A percentile compares a stretch with the other conserved stretches of the same genome.
phyloP scores from a whole-genome alignment of 2,329 filamentous ascomycete genomes.

The Neobulgaria alba region DNA sequence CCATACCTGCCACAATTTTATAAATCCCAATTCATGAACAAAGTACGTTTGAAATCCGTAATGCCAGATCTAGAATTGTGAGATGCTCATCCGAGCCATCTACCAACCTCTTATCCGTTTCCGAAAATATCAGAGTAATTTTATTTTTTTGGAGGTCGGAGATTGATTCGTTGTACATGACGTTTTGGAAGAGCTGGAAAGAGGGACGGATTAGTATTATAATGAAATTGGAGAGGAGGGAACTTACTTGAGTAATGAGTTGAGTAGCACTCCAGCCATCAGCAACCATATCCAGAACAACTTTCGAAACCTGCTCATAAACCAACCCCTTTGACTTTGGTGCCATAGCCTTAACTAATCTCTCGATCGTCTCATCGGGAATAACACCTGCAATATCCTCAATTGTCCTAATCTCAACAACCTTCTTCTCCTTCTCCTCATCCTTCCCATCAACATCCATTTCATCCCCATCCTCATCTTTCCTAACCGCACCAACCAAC shows the following conservation, averaged over 20 bases:
- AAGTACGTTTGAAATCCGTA: constrained; percentile 74
- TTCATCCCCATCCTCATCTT: constrained; percentile 27
- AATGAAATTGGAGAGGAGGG: background rate
- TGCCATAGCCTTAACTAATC: constrained; percentile 66
- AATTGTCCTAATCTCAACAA: constrained; percentile 69
- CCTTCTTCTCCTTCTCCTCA: constrained; percentile 53
- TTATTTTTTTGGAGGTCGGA: constrained; percentile 81
- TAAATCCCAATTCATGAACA: too few relatives aligned
- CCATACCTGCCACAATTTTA: too few relatives aligned
- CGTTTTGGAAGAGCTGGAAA: constrained; percentile 63
- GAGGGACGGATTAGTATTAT: background rate
- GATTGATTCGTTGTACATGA: constrained; percentile 79
- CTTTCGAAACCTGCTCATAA: constrained; percentile 67
- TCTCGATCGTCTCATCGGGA: constrained; percentile 62
- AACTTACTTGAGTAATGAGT: constrained; percentile 65
- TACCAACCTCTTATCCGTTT: constrained; percentile 86
- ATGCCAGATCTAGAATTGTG: constrained; percentile 73
- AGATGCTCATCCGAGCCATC: constrained; percentile 95
- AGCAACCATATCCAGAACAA: constrained; percentile 84
- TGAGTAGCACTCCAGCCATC: constrained; percentile 96
- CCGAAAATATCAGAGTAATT: constrained; percentile 83
- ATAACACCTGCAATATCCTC: constrained; percentile 97
- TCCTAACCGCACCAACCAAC: constrained; percentile 63
- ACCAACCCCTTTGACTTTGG: constrained; percentile 54
- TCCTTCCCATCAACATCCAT: constrained; percentile 36